These are phyloP conservation scores for Candida ficus DNA, from an alignment of 805 yeast genomes.

Conservation along the genomic window DNA sequence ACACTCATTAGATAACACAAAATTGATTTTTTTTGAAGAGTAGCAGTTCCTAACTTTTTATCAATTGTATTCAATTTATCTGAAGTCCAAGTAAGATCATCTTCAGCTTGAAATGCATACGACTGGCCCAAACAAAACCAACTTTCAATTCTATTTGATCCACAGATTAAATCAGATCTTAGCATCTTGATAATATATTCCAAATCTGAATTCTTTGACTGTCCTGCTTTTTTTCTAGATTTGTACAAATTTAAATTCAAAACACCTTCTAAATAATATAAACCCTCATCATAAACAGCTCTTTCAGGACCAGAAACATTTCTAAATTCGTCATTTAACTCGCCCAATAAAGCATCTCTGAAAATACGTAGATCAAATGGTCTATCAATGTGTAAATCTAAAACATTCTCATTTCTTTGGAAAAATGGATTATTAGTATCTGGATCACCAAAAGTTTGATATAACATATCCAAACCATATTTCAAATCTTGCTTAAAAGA, in stretches of 20 bases:
- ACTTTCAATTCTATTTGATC: slow-evolving; percentile 67
- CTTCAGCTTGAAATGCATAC: slow-evolving; percentile 74
- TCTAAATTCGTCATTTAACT: slow-evolving; percentile 26
- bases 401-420: slow-evolving; percentile 37
- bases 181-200: slow-evolving; percentile 67
- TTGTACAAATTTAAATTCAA: slow-evolving; percentile 61
- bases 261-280: slow-evolving; percentile 67
- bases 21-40: slow-evolving; percentile 62
- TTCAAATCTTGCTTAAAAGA: slow-evolving; percentile 69
- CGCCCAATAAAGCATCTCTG: slow-evolving; percentile 49
- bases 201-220: slow-evolving; percentile 76
- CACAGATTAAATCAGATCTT: slow-evolving; percentile 59
- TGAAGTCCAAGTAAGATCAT: slow-evolving; percentile 88
- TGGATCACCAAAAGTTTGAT: slow-evolving; percentile 69
- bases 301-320: slow-evolving; percentile 30
- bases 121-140: slow-evolving; percentile 86
- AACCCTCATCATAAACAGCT: slow-evolving; percentile 43
- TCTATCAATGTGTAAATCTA: slow-evolving; percentile 45
- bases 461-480: slow-evolving; percentile 61
- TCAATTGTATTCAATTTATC: slow-evolving; percentile 68
- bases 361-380: slow-evolving; percentile 40
- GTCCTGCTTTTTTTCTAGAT: slow-evolving; percentile 68
- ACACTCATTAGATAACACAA: slow-evolving; percentile 73
- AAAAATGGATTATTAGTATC: slow-evolving; percentile 35
- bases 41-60: slow-evolving; percentile 54